Conservation (phyloP, 805 yeast species). For the Vanderwaltozyma yarrowii region DNA sequence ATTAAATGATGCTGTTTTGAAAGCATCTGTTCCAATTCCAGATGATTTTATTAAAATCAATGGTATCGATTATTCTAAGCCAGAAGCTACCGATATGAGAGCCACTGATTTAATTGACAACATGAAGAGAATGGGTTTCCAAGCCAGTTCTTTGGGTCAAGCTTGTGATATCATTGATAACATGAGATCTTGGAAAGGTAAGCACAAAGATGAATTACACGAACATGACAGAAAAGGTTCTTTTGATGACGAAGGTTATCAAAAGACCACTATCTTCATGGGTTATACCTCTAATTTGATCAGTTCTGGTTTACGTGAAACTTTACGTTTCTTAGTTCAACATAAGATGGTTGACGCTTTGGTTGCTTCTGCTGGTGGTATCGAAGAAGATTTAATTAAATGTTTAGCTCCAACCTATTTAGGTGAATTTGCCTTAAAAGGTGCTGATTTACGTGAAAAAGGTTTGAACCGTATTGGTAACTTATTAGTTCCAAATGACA, state of each 20-base stretch:
- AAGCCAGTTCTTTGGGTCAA: constrained; percentile 73
- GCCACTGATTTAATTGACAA: constrained; percentile 71
- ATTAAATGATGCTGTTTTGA: constrained; percentile 86
- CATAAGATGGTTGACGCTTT: constrained; percentile 90
- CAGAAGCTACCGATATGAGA: constrained; percentile 61
- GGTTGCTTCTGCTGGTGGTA: constrained; percentile 97
- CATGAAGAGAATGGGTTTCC: constrained; percentile 96
- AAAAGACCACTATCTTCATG: constrained; percentile 82
- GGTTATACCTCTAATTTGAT: constrained; percentile 96
- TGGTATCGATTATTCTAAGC: constrained; percentile 84
- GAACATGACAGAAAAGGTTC: constrained; percentile 66
- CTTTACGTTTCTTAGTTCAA: constrained; percentile 80
- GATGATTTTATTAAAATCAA: constrained; percentile 65
- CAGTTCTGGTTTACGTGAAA: constrained; percentile 88
- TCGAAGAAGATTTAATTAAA: constrained; percentile 94
- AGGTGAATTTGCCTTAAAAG: constrained; percentile 82
- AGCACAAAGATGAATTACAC: constrained; percentile 52
- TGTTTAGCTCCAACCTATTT: constrained; percentile 92
- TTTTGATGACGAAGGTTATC: constrained; percentile 68
- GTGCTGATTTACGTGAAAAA: constrained; percentile 74
- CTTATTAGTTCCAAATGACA: constrained; percentile 92
- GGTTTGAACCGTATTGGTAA: constrained; percentile 99
- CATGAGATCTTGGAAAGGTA: constrained; percentile 92
- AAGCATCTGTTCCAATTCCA: constrained; percentile 79
- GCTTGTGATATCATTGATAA: constrained; percentile 90